Evolutionary conservation across 768 basidiomycete species (phyloP).

Genomic region (Lactarius akahatsu): DNA sequence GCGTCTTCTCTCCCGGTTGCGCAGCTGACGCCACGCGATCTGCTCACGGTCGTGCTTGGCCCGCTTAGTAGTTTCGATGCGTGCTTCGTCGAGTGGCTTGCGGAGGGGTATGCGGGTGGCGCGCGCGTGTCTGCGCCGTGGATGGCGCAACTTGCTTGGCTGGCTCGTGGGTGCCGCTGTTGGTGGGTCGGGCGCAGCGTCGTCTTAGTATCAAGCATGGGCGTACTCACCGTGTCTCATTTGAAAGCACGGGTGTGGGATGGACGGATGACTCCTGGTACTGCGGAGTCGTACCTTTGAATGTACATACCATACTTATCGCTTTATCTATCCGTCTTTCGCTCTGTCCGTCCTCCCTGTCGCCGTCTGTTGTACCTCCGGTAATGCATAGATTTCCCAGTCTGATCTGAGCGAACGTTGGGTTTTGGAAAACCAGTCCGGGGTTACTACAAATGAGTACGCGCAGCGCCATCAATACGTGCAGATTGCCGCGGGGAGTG

Average conservation of each 20-base stretch:
- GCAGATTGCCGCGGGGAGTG: too few relatives aligned
- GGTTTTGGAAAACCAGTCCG: too few relatives aligned
- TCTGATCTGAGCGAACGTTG: too few relatives aligned
- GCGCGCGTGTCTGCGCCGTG: slow-evolving; percentile 38
- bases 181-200: not conserved
- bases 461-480: too few relatives aligned
- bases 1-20: not conserved
- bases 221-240: too few relatives aligned
- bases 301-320: not conserved
- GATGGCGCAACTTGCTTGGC: slow-evolving; percentile 49
- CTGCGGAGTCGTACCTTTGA: too few relatives aligned
- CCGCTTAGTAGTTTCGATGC: slow-evolving; percentile 71
- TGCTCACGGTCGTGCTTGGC: slow-evolving; percentile 67
- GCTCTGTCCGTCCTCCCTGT: too few relatives aligned
- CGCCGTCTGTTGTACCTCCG: too few relatives aligned
- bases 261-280: too few relatives aligned
- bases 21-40: slow-evolving; percentile 28
- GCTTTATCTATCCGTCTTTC: not conserved
- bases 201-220: not conserved
- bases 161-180: slow-evolving; percentile 46
- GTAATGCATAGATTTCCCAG: too few relatives aligned
- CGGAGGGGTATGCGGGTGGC: slow-evolving; percentile 54
- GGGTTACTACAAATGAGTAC: too few relatives aligned
- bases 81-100: slow-evolving; percentile 77
- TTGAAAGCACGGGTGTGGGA: too few relatives aligned